Evolutionary conservation across 768 basidiomycete species (phyloP).

Genomic region (Brasilioporus rufonigricans): DNA sequence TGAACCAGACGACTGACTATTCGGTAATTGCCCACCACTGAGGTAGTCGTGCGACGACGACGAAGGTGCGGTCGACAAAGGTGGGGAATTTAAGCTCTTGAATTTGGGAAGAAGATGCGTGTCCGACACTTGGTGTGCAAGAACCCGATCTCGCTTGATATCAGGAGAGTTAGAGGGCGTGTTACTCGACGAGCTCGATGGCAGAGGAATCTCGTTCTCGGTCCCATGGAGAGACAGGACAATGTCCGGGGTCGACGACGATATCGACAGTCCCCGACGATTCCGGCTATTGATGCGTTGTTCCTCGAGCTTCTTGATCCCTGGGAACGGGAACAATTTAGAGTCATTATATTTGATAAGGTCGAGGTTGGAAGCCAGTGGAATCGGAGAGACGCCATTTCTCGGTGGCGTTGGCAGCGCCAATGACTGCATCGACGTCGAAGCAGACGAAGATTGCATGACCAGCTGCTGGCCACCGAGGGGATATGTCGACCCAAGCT

Average conservation of each 20-base stretch:
- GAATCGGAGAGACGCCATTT: constrained; percentile 72
- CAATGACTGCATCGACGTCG: constrained; percentile 59
- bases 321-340: constrained; percentile 91
- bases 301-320: constrained; percentile 76
- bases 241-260: constrained; percentile 50
- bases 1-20: constrained; percentile 34
- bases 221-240: constrained; percentile 42
- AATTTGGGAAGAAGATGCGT: constrained; percentile 59
- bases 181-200: constrained; percentile 49
- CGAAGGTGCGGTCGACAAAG: constrained; percentile 42
- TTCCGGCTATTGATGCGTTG: constrained; percentile 55
- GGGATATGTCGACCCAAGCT: constrained; percentile 36
- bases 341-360: constrained; percentile 66
- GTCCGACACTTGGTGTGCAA: constrained; percentile 71
- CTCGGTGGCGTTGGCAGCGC: constrained; percentile 53
- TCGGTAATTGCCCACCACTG: constrained; percentile 29
- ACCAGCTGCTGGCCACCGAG: constrained; percentile 51
- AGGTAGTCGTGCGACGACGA: constrained; percentile 54
- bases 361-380: constrained; percentile 68
- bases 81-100: constrained; percentile 39
- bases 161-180: constrained; percentile 52
- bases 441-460: constrained; percentile 66
- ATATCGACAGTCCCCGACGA: constrained; percentile 49
- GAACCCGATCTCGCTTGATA: constrained; percentile 53
- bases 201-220: constrained; percentile 43